phyloP scores from a whole-genome alignment of 116 monocot species.

The Iris pallida region DNA sequence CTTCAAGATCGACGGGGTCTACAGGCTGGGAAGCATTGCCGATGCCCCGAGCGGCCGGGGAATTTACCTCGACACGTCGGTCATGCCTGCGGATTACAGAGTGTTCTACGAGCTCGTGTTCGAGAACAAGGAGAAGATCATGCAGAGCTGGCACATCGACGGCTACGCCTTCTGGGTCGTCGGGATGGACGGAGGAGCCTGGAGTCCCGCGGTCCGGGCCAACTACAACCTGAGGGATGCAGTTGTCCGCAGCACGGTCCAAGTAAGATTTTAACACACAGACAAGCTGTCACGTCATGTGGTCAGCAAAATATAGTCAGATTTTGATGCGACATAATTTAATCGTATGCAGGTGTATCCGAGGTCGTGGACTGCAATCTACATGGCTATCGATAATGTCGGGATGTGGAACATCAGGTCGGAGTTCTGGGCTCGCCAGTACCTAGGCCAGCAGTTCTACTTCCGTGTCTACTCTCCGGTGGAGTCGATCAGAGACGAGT shows the following conservation, averaged over 20 bases:
- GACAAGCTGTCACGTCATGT: too few species aligned
- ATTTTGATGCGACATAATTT: too few species aligned
- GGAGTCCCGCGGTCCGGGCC: conserved; percentile 26
- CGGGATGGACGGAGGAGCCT: conserved; percentile 51
- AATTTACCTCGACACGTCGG: conserved; percentile 41
- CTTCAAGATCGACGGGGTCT: conserved; percentile 54
- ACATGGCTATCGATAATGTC: conserved; percentile 69
- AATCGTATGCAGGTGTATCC: conserved; percentile 71
- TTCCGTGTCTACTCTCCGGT: conserved; percentile 57
- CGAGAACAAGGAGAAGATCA: conserved; percentile 41
- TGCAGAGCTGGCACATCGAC: conserved; percentile 59
- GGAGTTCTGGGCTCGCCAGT: conserved; percentile 68
- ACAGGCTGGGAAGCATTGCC: conserved; percentile 43
- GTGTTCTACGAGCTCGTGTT: conserved; percentile 54
- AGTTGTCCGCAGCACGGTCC: conserved; percentile 21
- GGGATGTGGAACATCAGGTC: conserved; percentile 90
- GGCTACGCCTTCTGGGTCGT: conserved; percentile 57
- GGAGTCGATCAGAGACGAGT: conserved; percentile 56
- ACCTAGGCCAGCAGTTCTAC: conserved; percentile 81
- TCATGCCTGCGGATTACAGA: conserved; percentile 41
- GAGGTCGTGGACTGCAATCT: conserved; percentile 66
- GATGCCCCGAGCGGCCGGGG: conserved; percentile 21
- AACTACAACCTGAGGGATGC: conserved; percentile 61
- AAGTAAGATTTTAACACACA: conserved; percentile 6
- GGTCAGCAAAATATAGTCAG: too few species aligned